Evolutionary conservation across 2,329 filamentous ascomycete genomes (phyloP).

Genomic region (Cladosporium velox): DNA sequence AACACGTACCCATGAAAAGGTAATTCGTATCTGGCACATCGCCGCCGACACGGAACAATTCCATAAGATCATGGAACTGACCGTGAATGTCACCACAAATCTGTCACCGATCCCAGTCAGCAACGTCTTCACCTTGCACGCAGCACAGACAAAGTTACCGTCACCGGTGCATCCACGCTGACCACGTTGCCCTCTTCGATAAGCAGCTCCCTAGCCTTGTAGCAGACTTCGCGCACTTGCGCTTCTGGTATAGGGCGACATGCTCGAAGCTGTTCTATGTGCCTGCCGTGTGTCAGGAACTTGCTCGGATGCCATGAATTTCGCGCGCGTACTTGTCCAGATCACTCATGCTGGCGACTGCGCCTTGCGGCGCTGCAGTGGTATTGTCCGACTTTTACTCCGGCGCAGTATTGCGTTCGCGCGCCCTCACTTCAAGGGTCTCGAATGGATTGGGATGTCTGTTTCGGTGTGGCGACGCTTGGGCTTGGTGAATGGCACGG

Average conservation of each 20-base stretch:
- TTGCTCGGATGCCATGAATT: slow-evolving; percentile 14
- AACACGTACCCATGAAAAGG: slow-evolving; percentile 80
- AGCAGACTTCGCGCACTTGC: slow-evolving; percentile 94
- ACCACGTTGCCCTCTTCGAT: slow-evolving; percentile 99
- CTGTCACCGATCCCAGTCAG: slow-evolving; percentile 43
- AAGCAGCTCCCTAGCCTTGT: slow-evolving; percentile 92
- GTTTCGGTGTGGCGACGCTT: not conserved
- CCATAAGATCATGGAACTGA: slow-evolving; percentile 96
- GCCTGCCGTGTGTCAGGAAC: slow-evolving; percentile 56
- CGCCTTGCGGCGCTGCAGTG: slow-evolving; percentile 18
- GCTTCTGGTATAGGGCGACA: slow-evolving; percentile 94
- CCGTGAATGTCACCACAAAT: slow-evolving; percentile 98
- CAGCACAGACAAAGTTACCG: slow-evolving; percentile 55
- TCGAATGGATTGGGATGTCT: not conserved
- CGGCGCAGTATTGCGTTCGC: not conserved
- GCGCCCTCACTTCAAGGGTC: not conserved
- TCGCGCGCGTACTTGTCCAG: slow-evolving; percentile 72
- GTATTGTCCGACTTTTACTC: slow-evolving; percentile 7
- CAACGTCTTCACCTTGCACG: not conserved
- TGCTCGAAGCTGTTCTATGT: slow-evolving; percentile 91
- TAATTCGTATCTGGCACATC: slow-evolving; percentile 96
- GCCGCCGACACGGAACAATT: slow-evolving; percentile 89
- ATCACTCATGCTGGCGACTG: slow-evolving; percentile 71
- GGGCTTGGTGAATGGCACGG: not conserved
- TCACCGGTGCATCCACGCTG: slow-evolving; percentile 90